Base-by-base conservation (phyloP, 2,329 filamentous ascomycete species). In the Xylariaceae sp. region DNA sequence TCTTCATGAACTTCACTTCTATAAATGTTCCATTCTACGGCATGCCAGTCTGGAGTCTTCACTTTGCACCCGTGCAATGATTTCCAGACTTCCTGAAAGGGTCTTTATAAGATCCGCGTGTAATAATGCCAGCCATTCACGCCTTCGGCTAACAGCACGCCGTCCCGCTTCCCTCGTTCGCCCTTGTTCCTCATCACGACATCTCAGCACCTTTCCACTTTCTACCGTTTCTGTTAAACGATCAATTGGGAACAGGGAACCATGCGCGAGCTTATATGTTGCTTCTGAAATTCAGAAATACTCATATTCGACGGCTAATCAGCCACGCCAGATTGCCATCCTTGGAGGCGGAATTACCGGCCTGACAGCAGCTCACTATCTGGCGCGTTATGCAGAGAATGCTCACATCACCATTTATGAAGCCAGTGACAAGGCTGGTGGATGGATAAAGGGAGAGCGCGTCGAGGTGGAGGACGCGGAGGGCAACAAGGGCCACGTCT, bases 341-440 rank as follows among this genome's bases (percentile, higher is more conserved):
- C 74, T 95, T 35, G 92, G 92, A 55, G 90, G 87, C 61, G 92
- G 92, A 47, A 86, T 96, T 71, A 94, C 90, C 1, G 92, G 92
- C 54, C 82, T 96, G 52, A 83, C 88, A 42, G 82, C 86, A 45
- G 90, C 91, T 35, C 90, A 90, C 77, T 92, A 90, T 73, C 79
- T 96, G 50, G 80, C 86, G 10, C 83, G 84, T 65, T 78, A 86
- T 68, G 81, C 89, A n/a, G 84, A 87, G 3, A 60, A 73, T 51
- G 80, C 85, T 39, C 84, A 85, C 55, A 86, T 99, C 68, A 94
- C 89, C 0, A 71, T 99, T 8, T 96, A 91, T 73, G 94, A 99
- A 73, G 82, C 82, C 17, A 82, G 79, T 34, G 72, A 82, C 18
- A 80, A 85, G 17, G 73, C 93, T 0, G 94, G 94, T 49, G 94